Percentiles rank a stretch among this genome's conserved stretches.
Conservation (phyloP, 169 alveolate genomes). For the Cryptosporidium viatorum region DNA sequence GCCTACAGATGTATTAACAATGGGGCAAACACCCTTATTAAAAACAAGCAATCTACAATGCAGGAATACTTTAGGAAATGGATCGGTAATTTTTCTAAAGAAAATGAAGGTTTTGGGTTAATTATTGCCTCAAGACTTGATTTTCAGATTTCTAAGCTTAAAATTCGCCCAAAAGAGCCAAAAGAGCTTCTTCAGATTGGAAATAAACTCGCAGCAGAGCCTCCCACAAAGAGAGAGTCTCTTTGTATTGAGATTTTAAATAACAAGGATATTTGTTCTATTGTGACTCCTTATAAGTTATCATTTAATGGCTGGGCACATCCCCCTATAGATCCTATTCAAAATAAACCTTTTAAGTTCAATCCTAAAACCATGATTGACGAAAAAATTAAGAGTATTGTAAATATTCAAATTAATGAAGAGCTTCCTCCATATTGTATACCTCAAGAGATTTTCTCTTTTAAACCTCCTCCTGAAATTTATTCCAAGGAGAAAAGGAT, state of each 20-base stretch:
- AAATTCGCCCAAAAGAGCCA: constrained; percentile 8
- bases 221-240: constrained; percentile 41
- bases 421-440: constrained; percentile 52
- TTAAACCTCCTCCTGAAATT: constrained; percentile 7
- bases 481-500: background rate
- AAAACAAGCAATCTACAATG: background rate
- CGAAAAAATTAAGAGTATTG: constrained; percentile 37
- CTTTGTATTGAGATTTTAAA: constrained; percentile 1
- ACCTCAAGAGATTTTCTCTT: constrained; percentile 63
- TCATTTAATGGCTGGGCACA: constrained; percentile 22
- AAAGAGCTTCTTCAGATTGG: constrained; percentile 22
- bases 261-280: background rate
- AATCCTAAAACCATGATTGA: constrained; percentile 66
- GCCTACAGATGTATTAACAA: constrained; percentile 32
- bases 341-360: constrained; percentile 8
- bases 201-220: background rate
- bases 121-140: constrained; percentile 48
- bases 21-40: constrained; percentile 30
- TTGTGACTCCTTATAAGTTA: constrained; percentile 22
- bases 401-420: constrained; percentile 4
- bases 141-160: constrained; percentile 11
- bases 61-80: constrained; percentile 39
- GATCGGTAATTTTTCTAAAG: background rate
- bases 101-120: background rate
- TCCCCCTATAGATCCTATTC: constrained; percentile 54